Percentiles rank a stretch among this genome's conserved stretches.
Evolutionary conservation across 2,329 filamentous ascomycete species (phyloP).

Genomic region (Clonostachys byssicola): DNA sequence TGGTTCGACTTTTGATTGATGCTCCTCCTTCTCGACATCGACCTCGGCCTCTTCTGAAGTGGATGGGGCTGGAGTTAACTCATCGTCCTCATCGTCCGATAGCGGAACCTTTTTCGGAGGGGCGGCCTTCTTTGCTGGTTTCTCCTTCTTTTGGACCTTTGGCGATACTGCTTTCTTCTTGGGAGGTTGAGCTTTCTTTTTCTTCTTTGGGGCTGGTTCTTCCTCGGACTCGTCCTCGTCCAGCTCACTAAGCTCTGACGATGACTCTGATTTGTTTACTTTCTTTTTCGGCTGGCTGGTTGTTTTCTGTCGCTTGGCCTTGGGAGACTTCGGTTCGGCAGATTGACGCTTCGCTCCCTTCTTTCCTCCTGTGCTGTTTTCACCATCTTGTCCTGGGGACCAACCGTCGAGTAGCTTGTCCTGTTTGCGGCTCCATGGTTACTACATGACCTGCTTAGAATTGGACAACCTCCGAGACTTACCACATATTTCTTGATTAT

Average conservation of each 20-base stretch:
- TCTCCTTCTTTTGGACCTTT: background rate
- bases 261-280: slow-evolving; percentile 23
- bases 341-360: slow-evolving; percentile 25
- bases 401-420: slow-evolving; percentile 29
- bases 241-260: slow-evolving; percentile 14
- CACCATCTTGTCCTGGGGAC: slow-evolving; percentile 10
- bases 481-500: slow-evolving; percentile 54
- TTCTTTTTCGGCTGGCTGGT: slow-evolving; percentile 19
- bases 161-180: background rate
- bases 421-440: slow-evolving; percentile 12
- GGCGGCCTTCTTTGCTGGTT: no score
- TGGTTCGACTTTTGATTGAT: slow-evolving; percentile 4
- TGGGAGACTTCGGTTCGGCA: slow-evolving; percentile 23
- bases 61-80: no score
- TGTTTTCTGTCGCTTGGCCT: slow-evolving; percentile 32
- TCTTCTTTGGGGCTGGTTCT: slow-evolving; percentile 7
- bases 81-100: slow-evolving; percentile 10
- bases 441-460: background rate
- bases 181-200: slow-evolving; percentile 5
- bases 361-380: slow-evolving; percentile 13
- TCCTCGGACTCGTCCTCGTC: slow-evolving; percentile 21
- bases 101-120: no score
- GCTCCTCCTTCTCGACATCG: slow-evolving; percentile 1
- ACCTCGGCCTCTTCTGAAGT: no score
- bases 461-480: slow-evolving; percentile 16